A percentile compares a stretch with the other conserved stretches of the same genome.
phyloP scores from a whole-genome alignment of 306 rosid genomes.

The Gastrolobium villosum region DNA sequence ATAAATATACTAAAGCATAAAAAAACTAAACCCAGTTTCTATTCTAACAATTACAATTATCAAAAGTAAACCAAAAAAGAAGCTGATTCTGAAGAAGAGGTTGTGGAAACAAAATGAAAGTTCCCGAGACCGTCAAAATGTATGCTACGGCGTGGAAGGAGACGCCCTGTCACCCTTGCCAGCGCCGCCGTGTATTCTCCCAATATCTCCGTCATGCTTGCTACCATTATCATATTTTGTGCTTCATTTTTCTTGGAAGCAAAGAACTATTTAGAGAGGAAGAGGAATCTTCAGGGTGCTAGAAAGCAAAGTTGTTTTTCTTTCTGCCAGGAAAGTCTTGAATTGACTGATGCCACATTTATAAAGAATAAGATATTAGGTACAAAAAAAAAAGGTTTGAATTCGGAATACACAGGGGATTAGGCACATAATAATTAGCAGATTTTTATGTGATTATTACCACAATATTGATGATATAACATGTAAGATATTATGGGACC shows the following conservation, averaged over 20 bases:
- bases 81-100: conserved; percentile 48
- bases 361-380: conserved; percentile 18
- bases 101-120: conserved; percentile 41
- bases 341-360: conserved; percentile 1
- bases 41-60: background rate
- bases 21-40: background rate
- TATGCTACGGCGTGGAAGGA: conserved; percentile 41
- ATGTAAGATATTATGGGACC: conserved; percentile 23
- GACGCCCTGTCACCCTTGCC: conserved; percentile 55
- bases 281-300: background rate
- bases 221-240: conserved; percentile 67
- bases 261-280: conserved; percentile 7
- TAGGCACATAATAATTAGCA: conserved; percentile 6
- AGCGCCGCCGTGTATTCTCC: conserved; percentile 59
- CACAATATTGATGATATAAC: background rate
- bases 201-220: conserved; percentile 56
- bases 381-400: conserved; percentile 3
- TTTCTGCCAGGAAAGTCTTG: background rate
- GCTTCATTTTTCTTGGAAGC: background rate
- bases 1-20: background rate
- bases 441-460: conserved; percentile 1
- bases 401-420: background rate
- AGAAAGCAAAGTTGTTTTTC: background rate
- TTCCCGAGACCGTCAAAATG: conserved; percentile 35
- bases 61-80: conserved; percentile 65